phyloP scores from a whole-genome alignment of 768 basidiomycete species.

The Hydnum rufescens region DNA sequence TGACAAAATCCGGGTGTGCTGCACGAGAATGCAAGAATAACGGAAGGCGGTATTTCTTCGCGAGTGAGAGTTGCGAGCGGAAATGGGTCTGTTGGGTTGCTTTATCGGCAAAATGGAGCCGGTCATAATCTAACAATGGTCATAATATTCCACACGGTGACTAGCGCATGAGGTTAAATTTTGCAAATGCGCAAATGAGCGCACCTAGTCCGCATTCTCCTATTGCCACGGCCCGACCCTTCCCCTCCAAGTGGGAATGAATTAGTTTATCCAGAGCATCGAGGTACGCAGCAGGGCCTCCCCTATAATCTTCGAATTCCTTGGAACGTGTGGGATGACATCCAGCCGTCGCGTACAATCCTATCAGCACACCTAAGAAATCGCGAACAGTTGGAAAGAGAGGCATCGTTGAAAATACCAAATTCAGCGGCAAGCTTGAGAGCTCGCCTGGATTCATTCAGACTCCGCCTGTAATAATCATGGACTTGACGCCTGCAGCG shows the following conservation, averaged over 20 bases:
- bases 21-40: conserved; percentile 66
- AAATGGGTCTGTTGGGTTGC: conserved; percentile 46
- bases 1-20: conserved; percentile 51
- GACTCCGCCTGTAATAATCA: conserved; percentile 63
- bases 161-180: background rate
- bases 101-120: conserved; percentile 39
- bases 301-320: conserved; percentile 40
- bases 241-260: conserved; percentile 26
- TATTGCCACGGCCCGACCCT: conserved; percentile 44
- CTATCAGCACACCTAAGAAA: conserved; percentile 17
- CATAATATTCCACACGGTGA: background rate
- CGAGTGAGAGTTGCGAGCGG: conserved; percentile 42
- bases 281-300: conserved; percentile 43
- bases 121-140: conserved; percentile 43
- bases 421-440: conserved; percentile 29
- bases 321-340: conserved; percentile 59
- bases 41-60: conserved; percentile 52
- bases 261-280: conserved; percentile 36
- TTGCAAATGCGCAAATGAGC: background rate
- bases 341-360: conserved; percentile 52
- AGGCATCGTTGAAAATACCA: conserved; percentile 25
- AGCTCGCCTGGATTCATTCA: conserved; percentile 41
- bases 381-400: background rate
- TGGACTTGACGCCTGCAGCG: conserved; percentile 40
- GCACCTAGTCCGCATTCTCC: conserved; percentile 67